Conservation (phyloP, 2,329 filamentous ascomycete genomes). For the Pseudohalonectria lignicola region DNA sequence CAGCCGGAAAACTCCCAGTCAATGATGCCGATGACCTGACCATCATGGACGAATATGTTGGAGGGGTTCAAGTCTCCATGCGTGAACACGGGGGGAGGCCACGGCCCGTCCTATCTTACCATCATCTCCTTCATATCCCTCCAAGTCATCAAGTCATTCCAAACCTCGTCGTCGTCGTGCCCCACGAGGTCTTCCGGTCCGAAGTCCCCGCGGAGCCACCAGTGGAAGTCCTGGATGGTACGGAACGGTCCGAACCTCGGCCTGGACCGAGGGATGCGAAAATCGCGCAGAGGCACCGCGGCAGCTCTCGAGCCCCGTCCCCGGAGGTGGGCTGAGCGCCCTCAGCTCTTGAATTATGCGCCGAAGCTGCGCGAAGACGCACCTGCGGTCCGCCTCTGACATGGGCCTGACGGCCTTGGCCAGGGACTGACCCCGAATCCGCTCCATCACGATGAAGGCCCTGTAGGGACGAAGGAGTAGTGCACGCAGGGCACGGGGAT, state of each 20-base stretch:
- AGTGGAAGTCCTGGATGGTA: not conserved
- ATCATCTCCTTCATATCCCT: not conserved
- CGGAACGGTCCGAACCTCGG: conserved; percentile 1
- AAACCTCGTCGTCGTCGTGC: not conserved
- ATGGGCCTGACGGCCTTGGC: not conserved
- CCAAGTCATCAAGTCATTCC: not conserved
- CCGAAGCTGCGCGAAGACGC: conserved; percentile 6
- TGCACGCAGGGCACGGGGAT: conserved; percentile 33
- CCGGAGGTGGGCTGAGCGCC: not conserved
- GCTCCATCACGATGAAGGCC: conserved; percentile 35
- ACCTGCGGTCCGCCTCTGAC: conserved; percentile 6
- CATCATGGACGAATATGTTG: conserved; percentile 6
- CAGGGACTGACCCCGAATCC: conserved; percentile 14
- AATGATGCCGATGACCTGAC: conserved; percentile 1
- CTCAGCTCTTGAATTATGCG: conserved; percentile 1
- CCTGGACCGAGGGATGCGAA: conserved; percentile 10
- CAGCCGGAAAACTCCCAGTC: conserved; percentile 5
- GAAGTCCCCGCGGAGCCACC: not conserved
- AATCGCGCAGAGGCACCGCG: conserved; percentile 15
- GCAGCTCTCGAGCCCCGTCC: conserved; percentile 9
- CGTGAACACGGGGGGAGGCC: conserved; percentile 1
- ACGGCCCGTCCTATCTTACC: not conserved
- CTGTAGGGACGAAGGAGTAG: conserved; percentile 26
- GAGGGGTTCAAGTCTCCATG: conserved; percentile 4
- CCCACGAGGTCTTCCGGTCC: not conserved